Evolutionary conservation across 116 monocot genomes (phyloP).

Genomic region (Trichopus zeylanicus): DNA sequence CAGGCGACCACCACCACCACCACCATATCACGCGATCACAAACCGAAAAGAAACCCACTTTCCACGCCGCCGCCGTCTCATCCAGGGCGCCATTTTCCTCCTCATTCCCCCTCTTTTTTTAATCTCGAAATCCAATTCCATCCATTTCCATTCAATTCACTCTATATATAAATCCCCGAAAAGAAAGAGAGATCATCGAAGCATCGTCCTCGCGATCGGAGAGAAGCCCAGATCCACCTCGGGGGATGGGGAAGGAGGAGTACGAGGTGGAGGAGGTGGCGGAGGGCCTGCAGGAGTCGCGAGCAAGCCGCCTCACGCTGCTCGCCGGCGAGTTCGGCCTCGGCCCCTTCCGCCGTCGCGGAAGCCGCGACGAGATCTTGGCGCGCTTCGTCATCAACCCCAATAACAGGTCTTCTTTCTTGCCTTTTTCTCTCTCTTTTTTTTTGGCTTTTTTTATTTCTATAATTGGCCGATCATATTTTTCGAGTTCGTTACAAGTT

Average conservation of each 20-base stretch:
- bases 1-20: no score
- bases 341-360: constrained; percentile 11
- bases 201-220: no score
- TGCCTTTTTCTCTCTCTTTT: neutral
- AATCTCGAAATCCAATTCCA: no score
- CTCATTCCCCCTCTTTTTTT: no score
- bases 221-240: no score
- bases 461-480: neutral
- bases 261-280: constrained; percentile 39
- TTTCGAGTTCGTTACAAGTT: neutral
- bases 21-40: no score
- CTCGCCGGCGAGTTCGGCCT: constrained; percentile 20
- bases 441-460: neutral
- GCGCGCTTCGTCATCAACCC: constrained; percentile 49
- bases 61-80: no score
- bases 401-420: constrained; percentile 32
- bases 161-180: no score
- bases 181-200: no score
- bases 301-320: constrained; percentile 32
- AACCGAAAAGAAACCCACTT: no score
- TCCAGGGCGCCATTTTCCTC: no score
- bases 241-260: constrained; percentile 20
- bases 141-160: no score
- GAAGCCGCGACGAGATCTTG: constrained; percentile 4
- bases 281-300: constrained; percentile 32